Evolutionary conservation across 75 land plant species (phyloP).

Genomic region (Chamaecyparis obtusa): DNA sequence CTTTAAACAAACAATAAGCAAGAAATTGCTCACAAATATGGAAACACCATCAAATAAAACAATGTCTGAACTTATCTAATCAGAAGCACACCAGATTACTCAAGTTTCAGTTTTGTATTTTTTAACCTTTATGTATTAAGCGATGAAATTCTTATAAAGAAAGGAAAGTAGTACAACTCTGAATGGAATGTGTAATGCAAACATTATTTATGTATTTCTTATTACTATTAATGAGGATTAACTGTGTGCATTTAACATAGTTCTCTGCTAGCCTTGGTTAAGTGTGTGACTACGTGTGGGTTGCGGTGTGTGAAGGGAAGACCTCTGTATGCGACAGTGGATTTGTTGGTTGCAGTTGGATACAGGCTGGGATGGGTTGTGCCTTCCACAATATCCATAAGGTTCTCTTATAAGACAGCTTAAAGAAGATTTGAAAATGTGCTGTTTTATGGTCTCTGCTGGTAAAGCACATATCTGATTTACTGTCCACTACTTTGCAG

Average conservation of each 20-base stretch:
- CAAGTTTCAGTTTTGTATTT: background rate
- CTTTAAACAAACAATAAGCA: too few relatives aligned
- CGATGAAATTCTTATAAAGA: background rate
- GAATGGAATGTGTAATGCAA: background rate
- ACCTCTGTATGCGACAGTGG: background rate
- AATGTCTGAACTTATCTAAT: background rate
- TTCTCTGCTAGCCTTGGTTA: background rate
- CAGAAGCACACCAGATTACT: background rate
- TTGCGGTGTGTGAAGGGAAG: slow-evolving; percentile 10
- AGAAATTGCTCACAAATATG: too few relatives aligned
- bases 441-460: background rate
- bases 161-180: background rate
- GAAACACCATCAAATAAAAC: background rate
- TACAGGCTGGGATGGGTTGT: slow-evolving; percentile 2
- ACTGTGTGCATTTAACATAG: background rate
- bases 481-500: slow-evolving; percentile 8
- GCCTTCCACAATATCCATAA: background rate
- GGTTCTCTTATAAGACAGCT: background rate
- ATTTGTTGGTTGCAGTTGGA: background rate
- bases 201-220: background rate
- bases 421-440: background rate
- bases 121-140: background rate
- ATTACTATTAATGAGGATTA: background rate
- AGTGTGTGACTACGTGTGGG: background rate
- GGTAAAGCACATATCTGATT: background rate